Base-by-base conservation (phyloP, 257 asterid species). In the Nicotiana benthamiana region DNA sequence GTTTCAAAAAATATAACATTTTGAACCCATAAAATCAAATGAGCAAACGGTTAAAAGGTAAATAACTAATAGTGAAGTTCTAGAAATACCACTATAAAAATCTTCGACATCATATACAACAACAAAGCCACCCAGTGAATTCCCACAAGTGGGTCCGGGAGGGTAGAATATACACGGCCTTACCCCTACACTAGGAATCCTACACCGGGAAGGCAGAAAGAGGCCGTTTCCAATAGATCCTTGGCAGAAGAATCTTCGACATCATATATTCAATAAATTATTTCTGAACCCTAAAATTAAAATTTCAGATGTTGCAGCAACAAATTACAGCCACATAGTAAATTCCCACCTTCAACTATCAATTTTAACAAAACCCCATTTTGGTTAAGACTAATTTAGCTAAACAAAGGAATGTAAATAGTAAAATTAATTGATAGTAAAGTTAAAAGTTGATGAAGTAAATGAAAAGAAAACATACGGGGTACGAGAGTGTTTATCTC, bases 401-500 rank as follows among this genome's bases (percentile, higher is more conserved):
- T 46, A 72, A 72, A 15, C 6, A 11, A 72, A 43, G 17, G 11
- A 24, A 24, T 0, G 11, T 22, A 46, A 72, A 6, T 9, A 13
- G 24, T 24, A 22, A 18, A 12, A 6, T 3, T 1, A 54, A 11
- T 3, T 30, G 75, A 80, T 16, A 61, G 20, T 57, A 7, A 62
- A n/a, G 54, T 46, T 0, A 0, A 26, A 2, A 22, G n/a, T 77
- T 9, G 36, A 15, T 4, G 62, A 66, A 10, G 20, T 11, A 22
- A 82, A 46, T 1, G 65, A 40, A 64, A 11, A 6, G 63, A 72
- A 84, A 90, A 88, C 68, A 90, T 96, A 96, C 99, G 98, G 98
- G 8, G 97, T 92, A 22, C 99, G 97, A 57, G 98, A 96, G 92
- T 92, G 99, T 77, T 89, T 86, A 84, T 96, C 99, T 56, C 98